Base-by-base conservation (phyloP, 2,329 filamentous ascomycete species). In the Xylariaceae sp. region DNA sequence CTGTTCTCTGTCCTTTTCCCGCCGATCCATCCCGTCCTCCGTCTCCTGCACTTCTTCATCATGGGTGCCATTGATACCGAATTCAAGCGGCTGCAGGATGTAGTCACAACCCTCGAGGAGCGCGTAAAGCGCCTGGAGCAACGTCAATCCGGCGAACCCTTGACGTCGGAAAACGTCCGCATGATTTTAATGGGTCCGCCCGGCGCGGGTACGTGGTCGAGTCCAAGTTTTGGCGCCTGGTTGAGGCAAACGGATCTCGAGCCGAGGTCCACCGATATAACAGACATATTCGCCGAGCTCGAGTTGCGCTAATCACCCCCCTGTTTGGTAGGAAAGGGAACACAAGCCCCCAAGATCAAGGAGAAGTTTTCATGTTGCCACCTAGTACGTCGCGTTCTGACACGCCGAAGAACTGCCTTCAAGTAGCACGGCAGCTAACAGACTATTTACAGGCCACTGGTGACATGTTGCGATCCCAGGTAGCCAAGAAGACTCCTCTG, bases 151-250 rank as follows among this genome's bases (percentile, higher is more conserved):
- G 79, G 81, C 63, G 76, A 77, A 63, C 70, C 76, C 57, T 77
- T 75, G 67, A 79, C 79, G 58, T 64, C 79, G 37, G 80, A 86
- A 64, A 82, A 87, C 69, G 83, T 99, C 74, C 87, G 94, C 76
- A 95, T 99, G 88, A 91, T 99, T 68, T 79, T 99, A 69, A 97
- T 99, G 78, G 94, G 94, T 36, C 94, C 94, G 70, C 94, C 94
- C 53, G 94, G 94, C 74, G 94, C 94, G 74, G 94, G 94, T 97
- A 83, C 67, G 88, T 78, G 37, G 55, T 21, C 57, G 26, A 49
- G 45, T 54, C 32, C 53, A 61, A 21, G 36, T 47, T 44, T 32
- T 15, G 37, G 51, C 21, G 48, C 42, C 36, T 47, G 30, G 36
- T 22, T n/a, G 32, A 36, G 44, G 41, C 30, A 7, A 32, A 29